Base-by-base conservation (phyloP, 2,329 filamentous ascomycete species). In the Scedosporium aurantiacum region DNA sequence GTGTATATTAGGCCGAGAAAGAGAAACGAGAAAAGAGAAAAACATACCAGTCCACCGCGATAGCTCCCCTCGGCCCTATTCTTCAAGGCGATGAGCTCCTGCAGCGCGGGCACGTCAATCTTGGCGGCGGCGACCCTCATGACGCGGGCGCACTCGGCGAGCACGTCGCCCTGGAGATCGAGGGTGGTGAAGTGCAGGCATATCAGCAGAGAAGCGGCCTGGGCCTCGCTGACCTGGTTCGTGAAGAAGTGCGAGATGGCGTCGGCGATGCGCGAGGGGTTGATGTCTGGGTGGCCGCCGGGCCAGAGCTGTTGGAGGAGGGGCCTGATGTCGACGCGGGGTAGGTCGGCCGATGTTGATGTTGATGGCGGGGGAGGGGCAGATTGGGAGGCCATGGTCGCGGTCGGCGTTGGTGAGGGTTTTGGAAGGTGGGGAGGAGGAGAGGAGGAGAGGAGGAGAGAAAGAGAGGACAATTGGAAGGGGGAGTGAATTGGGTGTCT, bases 171-270 rank as follows among this genome's bases (percentile, higher is more conserved):
- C 65, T 88, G 84, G 66, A 88, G 84, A 73, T 97, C 94, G 72
- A 91, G 84, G 63, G 87, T 86, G 1, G 91, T 96, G 67, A 96
- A 97, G 76, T 97, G 93, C 55, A 99, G 80, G 61, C 91, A 89
- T 70, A 94, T 97, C 60, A 97, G 80, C 61, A 99, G 80, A 45
- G 92, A 89, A 60, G 90, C 89, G 1, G 89, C 89, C 73, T 97
- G 94, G 7, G 92, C 89, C 45, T 90, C 87, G n/a, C 90, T 93
- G 18, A 97, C 80, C 66, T 86, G 85, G 75, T 97, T 88, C 63
- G 91, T 92, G 74, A 97, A 97, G 71, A 97, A 95, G 70, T 93
- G 81, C 4, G 90, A 87, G 67, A 97, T 87, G 60, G 93, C 92
- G n/a, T 87, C 81, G 63, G 93, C 91, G 71, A 99, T 94, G 72